Evolutionary conservation across 495 filamentous ascomycete species (phyloP).

Genomic region (Chaetomium fimeti): DNA sequence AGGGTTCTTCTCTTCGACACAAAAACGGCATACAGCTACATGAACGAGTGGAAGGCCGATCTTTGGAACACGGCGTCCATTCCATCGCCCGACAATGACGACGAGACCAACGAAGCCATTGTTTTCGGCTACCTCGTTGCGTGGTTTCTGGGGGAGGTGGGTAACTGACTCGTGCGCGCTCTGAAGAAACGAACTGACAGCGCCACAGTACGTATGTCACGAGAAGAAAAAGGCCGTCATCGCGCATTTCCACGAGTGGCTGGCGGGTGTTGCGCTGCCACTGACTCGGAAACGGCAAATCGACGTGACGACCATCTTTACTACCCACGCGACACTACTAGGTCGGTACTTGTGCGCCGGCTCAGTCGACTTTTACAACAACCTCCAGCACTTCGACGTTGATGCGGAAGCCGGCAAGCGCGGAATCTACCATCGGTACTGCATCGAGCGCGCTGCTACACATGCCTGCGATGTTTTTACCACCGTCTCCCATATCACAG

Average conservation of each 20-base stretch:
- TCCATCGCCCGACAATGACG: slow-evolving; percentile 83
- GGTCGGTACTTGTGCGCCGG: slow-evolving; percentile 96
- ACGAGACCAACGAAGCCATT: slow-evolving; percentile 95
- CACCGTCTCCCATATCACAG: slow-evolving; percentile 97
- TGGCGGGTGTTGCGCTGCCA: slow-evolving; percentile 93
- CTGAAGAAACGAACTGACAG: slow-evolving; percentile 13
- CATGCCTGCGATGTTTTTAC: slow-evolving; percentile 96
- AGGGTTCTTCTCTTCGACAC: slow-evolving; percentile 93
- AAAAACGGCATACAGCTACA: slow-evolving; percentile 80
- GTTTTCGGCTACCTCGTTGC: slow-evolving; percentile 97
- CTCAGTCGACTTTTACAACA: slow-evolving; percentile 99
- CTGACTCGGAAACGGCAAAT: slow-evolving; percentile 89
- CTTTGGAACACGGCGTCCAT: slow-evolving; percentile 93
- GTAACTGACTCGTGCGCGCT: slow-evolving; percentile 24
- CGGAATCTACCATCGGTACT: slow-evolving; percentile 98
- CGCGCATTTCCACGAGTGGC: slow-evolving; percentile 98
- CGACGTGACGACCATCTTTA: slow-evolving; percentile 98
- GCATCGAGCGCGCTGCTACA: slow-evolving; percentile 90
- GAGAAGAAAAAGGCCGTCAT: slow-evolving; percentile 88
- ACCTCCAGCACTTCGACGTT: slow-evolving; percentile 94
- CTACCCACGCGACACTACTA: slow-evolving; percentile 91
- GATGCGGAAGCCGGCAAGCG: slow-evolving; percentile 96
- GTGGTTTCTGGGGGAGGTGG: slow-evolving; percentile 96
- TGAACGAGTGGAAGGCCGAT: slow-evolving; percentile 97
- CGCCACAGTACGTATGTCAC: slow-evolving; percentile 80